Percentiles rank a stretch among this genome's conserved stretches.
These are phyloP conservation scores for Bolboschoenus planiculmis DNA, from an alignment of 176 grass and related monocot species.

Conservation along the genomic window DNA sequence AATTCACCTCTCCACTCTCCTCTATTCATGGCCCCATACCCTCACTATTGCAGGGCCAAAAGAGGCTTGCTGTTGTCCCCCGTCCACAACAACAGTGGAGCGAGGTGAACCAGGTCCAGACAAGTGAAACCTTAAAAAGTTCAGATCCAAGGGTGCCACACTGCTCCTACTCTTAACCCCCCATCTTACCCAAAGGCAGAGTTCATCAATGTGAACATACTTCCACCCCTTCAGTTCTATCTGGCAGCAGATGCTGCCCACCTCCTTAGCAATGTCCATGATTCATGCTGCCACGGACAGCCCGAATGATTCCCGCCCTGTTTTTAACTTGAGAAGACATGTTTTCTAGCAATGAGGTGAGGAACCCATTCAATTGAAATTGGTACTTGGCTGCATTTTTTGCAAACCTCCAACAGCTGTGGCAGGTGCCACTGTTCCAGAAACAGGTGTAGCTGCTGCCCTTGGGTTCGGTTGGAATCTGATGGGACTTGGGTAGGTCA, in stretches of 20 bases:
- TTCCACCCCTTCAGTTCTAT: slow-evolving; percentile 33
- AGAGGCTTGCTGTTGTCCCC: neutral
- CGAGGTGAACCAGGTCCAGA: neutral
- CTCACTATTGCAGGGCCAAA: slow-evolving; percentile 37
- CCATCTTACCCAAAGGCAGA: neutral
- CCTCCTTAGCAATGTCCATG: slow-evolving; percentile 12
- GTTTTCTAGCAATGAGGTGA: neutral
- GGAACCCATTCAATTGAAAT: neutral
- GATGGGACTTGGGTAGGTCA: neutral
- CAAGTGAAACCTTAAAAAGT: slow-evolving; percentile 19
- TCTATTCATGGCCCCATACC: slow-evolving; percentile 29
- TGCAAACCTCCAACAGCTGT: neutral
- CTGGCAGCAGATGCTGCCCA: slow-evolving; percentile 7
- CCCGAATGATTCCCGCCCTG: neutral
- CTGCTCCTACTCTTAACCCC: slow-evolving; percentile 27
- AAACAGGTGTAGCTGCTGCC: neutral
- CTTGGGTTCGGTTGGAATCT: neutral
- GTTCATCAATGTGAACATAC: slow-evolving; percentile 14
- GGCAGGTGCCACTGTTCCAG: slow-evolving; percentile 7
- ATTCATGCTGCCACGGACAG: slow-evolving; percentile 24
- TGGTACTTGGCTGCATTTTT: neutral
- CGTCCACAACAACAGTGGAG: slow-evolving; percentile 28
- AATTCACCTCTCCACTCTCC: neutral
- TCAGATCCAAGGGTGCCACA: slow-evolving; percentile 17
- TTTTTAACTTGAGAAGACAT: slow-evolving; percentile 12